These are phyloP conservation scores for Trichodelitschia bisporula DNA, from an alignment of 495 filamentous ascomycete species.

Conservation along the genomic window DNA sequence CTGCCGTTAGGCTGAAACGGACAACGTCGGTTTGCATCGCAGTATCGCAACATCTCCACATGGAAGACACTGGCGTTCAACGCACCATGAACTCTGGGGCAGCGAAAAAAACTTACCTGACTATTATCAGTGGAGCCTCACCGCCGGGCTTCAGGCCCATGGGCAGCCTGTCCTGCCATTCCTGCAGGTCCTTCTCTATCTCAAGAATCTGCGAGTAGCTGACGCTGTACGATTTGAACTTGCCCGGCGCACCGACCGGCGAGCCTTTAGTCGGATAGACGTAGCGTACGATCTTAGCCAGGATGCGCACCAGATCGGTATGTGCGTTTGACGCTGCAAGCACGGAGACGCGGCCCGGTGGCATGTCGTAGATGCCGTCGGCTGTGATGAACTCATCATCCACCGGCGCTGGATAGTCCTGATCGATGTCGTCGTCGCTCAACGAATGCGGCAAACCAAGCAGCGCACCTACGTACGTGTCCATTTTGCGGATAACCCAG, in stretches of 20 bases:
- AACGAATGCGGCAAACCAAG: conserved; percentile 69
- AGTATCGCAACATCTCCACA: no score
- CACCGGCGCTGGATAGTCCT: conserved; percentile 61
- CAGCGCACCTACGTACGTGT: conserved; percentile 75
- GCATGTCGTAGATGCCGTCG: conserved; percentile 46
- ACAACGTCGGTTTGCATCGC: no score
- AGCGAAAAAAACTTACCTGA: conserved; percentile 56
- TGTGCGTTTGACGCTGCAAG: conserved; percentile 74
- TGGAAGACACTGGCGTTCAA: no score
- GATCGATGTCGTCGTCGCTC: conserved; percentile 75
- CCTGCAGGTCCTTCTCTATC: conserved; percentile 63
- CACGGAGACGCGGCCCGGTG: conserved; percentile 45
- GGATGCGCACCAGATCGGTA: conserved; percentile 45
- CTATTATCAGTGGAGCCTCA: conserved; percentile 44
- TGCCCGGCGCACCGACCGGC: conserved; percentile 1
- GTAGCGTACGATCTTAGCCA: conserved; percentile 66
- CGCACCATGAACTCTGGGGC: no score
- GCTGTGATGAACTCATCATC: conserved; percentile 80
- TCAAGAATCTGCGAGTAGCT: conserved; percentile 74
- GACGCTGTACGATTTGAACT: conserved; percentile 46
- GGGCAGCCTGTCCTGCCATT: conserved; percentile 65
- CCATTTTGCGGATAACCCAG: conserved; percentile 81
- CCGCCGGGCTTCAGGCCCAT: conserved; percentile 46
- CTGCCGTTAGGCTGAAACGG: no score
- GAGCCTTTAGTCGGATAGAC: conserved; percentile 62